phyloP scores from a whole-genome alignment of 345 rosid species.

The Moricandia moricandioides region DNA sequence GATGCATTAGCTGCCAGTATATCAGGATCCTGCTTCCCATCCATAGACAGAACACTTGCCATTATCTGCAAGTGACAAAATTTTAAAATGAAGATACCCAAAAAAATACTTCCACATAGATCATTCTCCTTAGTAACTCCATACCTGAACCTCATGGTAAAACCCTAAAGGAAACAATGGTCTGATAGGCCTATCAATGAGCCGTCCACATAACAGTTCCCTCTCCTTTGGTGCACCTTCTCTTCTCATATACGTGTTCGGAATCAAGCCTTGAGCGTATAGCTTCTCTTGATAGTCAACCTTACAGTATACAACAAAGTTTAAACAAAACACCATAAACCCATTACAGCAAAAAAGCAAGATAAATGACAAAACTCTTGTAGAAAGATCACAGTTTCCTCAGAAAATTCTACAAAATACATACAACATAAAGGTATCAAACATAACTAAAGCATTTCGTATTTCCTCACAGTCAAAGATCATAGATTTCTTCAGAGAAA shows the following conservation, averaged over 20 bases:
- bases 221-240: conserved; percentile 97
- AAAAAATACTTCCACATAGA: neutral
- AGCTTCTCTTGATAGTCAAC: conserved; percentile 98
- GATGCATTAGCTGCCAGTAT: conserved; percentile 92
- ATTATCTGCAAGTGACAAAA: conserved; percentile 52
- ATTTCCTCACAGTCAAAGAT: neutral
- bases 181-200: conserved; percentile 88
- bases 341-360: neutral
- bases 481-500: neutral
- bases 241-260: conserved; percentile 72
- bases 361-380: neutral
- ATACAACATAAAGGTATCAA: neutral
- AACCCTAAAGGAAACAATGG: conserved; percentile 91
- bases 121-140: neutral
- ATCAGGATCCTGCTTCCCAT: conserved; percentile 94
- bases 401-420: neutral
- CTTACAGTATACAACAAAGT: conserved; percentile 33
- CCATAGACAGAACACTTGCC: conserved; percentile 88
- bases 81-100: neutral
- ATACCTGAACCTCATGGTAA: conserved; percentile 95
- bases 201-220: conserved; percentile 84
- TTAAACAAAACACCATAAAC: neutral
- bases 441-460: neutral
- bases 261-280: conserved; percentile 86
- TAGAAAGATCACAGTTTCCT: conserved; percentile 5